These are phyloP conservation scores for Spinacia oleracea DNA, from an alignment of 179 eudicot genomes.

Conservation along the genomic window DNA sequence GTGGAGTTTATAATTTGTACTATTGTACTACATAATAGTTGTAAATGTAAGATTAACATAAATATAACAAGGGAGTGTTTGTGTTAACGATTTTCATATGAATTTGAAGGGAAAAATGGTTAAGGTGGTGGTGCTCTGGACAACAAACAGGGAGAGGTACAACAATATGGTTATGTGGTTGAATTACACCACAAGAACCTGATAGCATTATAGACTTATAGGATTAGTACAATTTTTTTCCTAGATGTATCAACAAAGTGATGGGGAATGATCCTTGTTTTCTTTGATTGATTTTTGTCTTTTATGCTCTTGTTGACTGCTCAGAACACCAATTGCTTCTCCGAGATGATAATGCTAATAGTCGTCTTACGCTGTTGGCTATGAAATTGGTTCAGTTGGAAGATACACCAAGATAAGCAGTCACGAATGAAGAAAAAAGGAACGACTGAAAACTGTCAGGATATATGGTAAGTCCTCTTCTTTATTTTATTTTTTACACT, in stretches of 20 bases:
- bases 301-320: conserved; percentile 53
- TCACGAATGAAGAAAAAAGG: conserved; percentile 69
- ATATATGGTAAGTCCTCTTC: conserved; percentile 67
- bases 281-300: background rate
- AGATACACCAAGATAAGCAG: conserved; percentile 82
- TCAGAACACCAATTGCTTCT: conserved; percentile 92
- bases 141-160: too few species aligned
- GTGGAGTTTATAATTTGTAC: too few species aligned
- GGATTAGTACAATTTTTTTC: background rate
- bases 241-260: background rate
- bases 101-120: too few species aligned
- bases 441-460: conserved; percentile 65
- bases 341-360: conserved; percentile 95
- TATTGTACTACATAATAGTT: too few species aligned
- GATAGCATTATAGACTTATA: background rate
- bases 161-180: too few species aligned
- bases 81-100: too few species aligned
- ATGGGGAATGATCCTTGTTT: conserved; percentile 4
- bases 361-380: conserved; percentile 95
- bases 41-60: too few species aligned
- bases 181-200: too few species aligned
- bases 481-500: conserved; percentile 1
- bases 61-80: too few species aligned
- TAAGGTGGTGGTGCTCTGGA: too few species aligned
- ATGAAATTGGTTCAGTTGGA: conserved; percentile 94